Percentiles rank a stretch among this genome's conserved stretches.
phyloP scores from a whole-genome alignment of 805 yeast genomes.

The Millerozyma miso region DNA sequence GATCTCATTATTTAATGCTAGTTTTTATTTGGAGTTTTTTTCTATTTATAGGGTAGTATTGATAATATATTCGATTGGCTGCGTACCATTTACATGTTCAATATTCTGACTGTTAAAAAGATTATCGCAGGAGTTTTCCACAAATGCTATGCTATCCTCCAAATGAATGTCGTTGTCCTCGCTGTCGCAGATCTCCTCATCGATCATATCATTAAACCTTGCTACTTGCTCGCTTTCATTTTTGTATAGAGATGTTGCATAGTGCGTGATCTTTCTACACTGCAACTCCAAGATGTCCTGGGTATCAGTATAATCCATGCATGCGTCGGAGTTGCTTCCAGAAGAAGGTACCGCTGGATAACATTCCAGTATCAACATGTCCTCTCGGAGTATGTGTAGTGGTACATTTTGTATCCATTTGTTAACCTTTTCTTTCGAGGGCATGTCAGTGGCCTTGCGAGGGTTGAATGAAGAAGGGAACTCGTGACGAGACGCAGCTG shows the following conservation, averaged over 20 bases:
- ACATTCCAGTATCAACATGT: constrained; percentile 32
- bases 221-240: constrained; percentile 22
- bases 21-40: neutral
- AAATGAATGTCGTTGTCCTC: constrained; percentile 6
- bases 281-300: constrained; percentile 50
- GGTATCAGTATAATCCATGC: constrained; percentile 11
- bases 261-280: constrained; percentile 47
- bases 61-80: constrained; percentile 11
- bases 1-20: constrained; percentile 35
- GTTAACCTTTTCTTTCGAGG: constrained; percentile 59
- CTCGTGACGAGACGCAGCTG: constrained; percentile 3
- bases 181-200: constrained; percentile 15
- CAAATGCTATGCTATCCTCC: constrained; percentile 3
- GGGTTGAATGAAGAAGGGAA: constrained; percentile 58
- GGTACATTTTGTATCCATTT: constrained; percentile 64
- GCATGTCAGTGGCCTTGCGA: constrained; percentile 58
- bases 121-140: constrained; percentile 7
- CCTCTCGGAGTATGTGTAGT: constrained; percentile 22
- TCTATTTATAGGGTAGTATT: constrained; percentile 6
- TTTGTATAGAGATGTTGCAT: constrained; percentile 37
- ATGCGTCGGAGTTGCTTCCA: constrained; percentile 9
- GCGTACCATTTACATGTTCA: neutral
- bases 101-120: neutral
- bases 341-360: constrained; percentile 43
- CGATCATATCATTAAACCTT: constrained; percentile 22